Percentiles rank a stretch among this genome's conserved stretches.
Conservation (phyloP, 2,329 filamentous ascomycete genomes). For the Fusarium sp. region DNA sequence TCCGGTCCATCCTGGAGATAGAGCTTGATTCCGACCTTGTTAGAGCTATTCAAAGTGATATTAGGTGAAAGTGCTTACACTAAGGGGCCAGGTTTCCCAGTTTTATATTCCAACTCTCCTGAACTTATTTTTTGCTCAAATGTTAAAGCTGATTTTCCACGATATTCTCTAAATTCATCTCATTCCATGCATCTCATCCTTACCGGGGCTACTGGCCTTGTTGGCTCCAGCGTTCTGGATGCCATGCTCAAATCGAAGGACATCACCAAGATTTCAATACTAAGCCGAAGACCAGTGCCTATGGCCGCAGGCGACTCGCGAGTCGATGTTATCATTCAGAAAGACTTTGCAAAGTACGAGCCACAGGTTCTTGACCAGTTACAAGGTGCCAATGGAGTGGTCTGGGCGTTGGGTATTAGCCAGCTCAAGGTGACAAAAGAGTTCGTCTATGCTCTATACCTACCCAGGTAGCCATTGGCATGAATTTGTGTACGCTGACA, state of each 20-base stretch:
- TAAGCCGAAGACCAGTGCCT: conserved; percentile 34
- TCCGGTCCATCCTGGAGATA: conserved; percentile 21
- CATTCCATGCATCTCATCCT: conserved; percentile 40
- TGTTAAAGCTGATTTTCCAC: background rate
- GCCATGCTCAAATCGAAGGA: conserved; percentile 40
- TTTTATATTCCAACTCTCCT: background rate
- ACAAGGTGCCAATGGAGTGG: conserved; percentile 30
- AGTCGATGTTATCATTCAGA: conserved; percentile 38
- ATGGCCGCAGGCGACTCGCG: conserved; percentile 26
- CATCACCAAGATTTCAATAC: conserved; percentile 38
- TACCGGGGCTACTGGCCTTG: conserved; percentile 49
- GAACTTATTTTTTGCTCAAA: background rate
- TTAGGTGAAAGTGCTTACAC: background rate
- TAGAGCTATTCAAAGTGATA: background rate
- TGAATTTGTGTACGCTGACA: background rate
- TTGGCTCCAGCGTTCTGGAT: conserved; percentile 37
- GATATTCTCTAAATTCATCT: too few relatives aligned
- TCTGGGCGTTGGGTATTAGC: conserved; percentile 41
- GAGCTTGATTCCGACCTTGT: background rate
- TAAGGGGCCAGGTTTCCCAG: background rate
- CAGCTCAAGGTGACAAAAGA: conserved; percentile 37
- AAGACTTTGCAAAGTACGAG: conserved; percentile 24
- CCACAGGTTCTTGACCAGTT: conserved; percentile 25
- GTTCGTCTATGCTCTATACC: background rate
- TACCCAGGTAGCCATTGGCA: too few relatives aligned